phyloP scores from a whole-genome alignment of 306 rosid genomes.

The Senna siamea region DNA sequence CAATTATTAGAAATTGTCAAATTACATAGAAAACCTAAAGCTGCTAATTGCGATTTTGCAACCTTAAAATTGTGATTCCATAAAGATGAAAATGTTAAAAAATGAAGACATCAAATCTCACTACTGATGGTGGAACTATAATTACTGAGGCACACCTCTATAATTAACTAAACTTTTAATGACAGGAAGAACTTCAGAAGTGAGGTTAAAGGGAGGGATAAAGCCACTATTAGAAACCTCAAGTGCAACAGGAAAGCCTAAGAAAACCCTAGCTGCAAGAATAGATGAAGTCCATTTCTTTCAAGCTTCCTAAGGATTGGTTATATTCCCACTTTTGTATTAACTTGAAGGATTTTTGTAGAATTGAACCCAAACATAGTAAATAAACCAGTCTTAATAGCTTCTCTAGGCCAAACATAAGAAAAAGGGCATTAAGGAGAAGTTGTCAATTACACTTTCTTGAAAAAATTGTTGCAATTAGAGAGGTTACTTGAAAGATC shows the following conservation, averaged over 20 bases:
- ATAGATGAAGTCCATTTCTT: constrained; percentile 20
- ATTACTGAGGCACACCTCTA: constrained; percentile 26
- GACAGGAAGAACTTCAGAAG: no score
- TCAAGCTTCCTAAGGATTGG: constrained; percentile 26
- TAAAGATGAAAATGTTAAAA: no score
- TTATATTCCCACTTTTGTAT: no score
- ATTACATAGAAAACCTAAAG: neutral
- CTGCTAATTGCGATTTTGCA: neutral
- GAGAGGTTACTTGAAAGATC: constrained; percentile 64
- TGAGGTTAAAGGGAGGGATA: no score
- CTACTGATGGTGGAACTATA: constrained; percentile 48
- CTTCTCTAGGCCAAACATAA: constrained; percentile 59
- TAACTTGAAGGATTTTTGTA: constrained; percentile 19
- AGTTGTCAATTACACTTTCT: constrained; percentile 58
- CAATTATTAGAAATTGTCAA: neutral
- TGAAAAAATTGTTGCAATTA: no score
- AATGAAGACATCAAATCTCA: constrained; percentile 9
- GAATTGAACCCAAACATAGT: constrained; percentile 44
- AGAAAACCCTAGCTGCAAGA: no score
- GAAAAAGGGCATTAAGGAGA: constrained; percentile 74
- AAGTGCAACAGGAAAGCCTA: no score
- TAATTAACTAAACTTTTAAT: no score
- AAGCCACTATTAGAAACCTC: no score
- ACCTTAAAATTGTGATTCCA: neutral
- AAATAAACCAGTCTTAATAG: constrained; percentile 53